Conservation (phyloP, 306 rosid species). For the Inga leiocalycina region DNA sequence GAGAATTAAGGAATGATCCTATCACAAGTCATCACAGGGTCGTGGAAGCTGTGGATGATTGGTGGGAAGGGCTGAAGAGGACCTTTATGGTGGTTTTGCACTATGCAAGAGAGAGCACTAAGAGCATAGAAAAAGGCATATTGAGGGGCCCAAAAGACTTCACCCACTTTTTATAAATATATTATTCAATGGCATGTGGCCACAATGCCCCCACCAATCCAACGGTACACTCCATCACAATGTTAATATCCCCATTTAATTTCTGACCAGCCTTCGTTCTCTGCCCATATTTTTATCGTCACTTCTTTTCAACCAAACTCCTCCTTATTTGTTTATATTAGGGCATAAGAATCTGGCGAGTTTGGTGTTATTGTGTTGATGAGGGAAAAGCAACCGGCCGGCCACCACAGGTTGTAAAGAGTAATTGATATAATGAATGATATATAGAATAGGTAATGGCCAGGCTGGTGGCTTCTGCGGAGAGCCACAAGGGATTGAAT, state of each 20-base stretch:
- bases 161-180: slow-evolving; percentile 19
- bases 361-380: not conserved
- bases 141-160: slow-evolving; percentile 32
- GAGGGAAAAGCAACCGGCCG: not conserved
- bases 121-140: slow-evolving; percentile 29
- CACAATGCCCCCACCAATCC: slow-evolving; percentile 38
- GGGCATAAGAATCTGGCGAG: not conserved
- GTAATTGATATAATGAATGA: not conserved
- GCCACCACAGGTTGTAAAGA: not conserved
- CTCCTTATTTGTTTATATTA: not conserved
- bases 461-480: slow-evolving; percentile 30
- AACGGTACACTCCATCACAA: not conserved
- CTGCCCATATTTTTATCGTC: not conserved
- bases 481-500: slow-evolving; percentile 29
- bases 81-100: slow-evolving; percentile 15
- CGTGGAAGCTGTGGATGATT: slow-evolving; percentile 26
- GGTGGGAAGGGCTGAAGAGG: slow-evolving; percentile 27
- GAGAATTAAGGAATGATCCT: slow-evolving; percentile 17
- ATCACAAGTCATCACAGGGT: slow-evolving; percentile 31
- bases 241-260: no score
- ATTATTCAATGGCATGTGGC: slow-evolving; percentile 44
- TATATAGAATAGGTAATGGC: slow-evolving; percentile 1
- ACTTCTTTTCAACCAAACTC: not conserved
- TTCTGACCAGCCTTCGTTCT: not conserved
- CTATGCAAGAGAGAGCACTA: slow-evolving; percentile 23